These are phyloP conservation scores for Boechera divaricarpa DNA, from an alignment of 345 rosid genomes.

Conservation along the genomic window DNA sequence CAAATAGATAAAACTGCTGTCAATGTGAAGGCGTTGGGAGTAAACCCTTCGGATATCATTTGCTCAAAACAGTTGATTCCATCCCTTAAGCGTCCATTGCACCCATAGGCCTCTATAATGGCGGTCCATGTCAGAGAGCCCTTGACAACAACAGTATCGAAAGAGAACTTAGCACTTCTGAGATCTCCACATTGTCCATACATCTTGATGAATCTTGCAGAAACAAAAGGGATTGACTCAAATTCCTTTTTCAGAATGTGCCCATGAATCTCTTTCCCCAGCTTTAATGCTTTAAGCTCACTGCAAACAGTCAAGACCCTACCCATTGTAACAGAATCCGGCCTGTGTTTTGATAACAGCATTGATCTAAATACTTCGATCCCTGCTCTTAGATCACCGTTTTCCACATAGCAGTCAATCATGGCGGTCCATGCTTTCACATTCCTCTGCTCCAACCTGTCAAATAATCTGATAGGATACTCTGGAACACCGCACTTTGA, in stretches of 20 bases:
- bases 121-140: constrained; percentile 87
- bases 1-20: constrained; percentile 66
- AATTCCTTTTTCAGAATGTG: constrained; percentile 68
- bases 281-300: constrained; percentile 59
- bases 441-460: constrained; percentile 58
- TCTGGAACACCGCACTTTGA: constrained; percentile 65
- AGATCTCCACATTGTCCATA: constrained; percentile 67
- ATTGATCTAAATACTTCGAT: constrained; percentile 60
- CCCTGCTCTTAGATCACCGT: constrained; percentile 50
- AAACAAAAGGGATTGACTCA: constrained; percentile 62
- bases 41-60: constrained; percentile 65
- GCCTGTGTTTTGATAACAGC: constrained; percentile 71
- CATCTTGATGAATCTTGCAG: constrained; percentile 72
- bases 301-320: constrained; percentile 64
- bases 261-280: constrained; percentile 84
- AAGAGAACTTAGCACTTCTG: constrained; percentile 55
- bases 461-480: constrained; percentile 63
- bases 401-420: constrained; percentile 65
- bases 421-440: constrained; percentile 78
- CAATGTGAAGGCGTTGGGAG: constrained; percentile 74
- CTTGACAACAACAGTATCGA: constrained; percentile 61
- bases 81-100: constrained; percentile 49
- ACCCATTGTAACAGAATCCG: constrained; percentile 72
- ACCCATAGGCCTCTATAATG: constrained; percentile 69
- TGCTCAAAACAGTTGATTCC: constrained; percentile 62